phyloP scores from a whole-genome alignment of 2,329 filamentous ascomycete genomes.

The Trichoderma oligosporum region DNA sequence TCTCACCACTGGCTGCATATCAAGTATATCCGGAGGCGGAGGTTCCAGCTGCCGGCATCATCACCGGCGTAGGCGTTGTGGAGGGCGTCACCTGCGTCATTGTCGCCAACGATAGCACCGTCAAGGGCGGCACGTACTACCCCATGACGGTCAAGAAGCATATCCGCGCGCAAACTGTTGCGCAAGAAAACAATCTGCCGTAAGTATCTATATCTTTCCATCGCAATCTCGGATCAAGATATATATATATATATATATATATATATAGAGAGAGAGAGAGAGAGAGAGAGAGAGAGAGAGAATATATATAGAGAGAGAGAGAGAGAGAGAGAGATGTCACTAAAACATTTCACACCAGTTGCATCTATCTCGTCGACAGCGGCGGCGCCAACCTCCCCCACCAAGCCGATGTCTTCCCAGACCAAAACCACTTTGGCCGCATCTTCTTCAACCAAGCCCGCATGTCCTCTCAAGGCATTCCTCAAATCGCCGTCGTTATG shows the following conservation, averaged over 20 bases:
- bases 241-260: too few species aligned
- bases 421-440: slow-evolving; percentile 89
- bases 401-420: slow-evolving; percentile 93
- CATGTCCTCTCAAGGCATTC: slow-evolving; percentile 85
- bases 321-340: too few species aligned
- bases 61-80: slow-evolving; percentile 86
- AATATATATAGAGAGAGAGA: too few species aligned
- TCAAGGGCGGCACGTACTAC: slow-evolving; percentile 96
- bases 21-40: slow-evolving; percentile 83
- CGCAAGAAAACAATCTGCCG: slow-evolving; percentile 76
- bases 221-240: too few species aligned
- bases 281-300: too few species aligned
- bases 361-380: slow-evolving; percentile 94
- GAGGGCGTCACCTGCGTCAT: slow-evolving; percentile 90
- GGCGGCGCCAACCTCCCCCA: slow-evolving; percentile 93
- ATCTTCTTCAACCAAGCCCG: slow-evolving; percentile 98
- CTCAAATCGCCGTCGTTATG: slow-evolving; percentile 95
- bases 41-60: slow-evolving; percentile 83
- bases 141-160: slow-evolving; percentile 98
- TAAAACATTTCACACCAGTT: slow-evolving; percentile 44
- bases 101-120: slow-evolving; percentile 92
- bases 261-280: too few species aligned
- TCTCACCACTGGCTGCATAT: slow-evolving; percentile 87
- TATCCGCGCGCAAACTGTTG: slow-evolving; percentile 83
- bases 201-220: slow-evolving; percentile 43